These are phyloP conservation scores for Lipomyces anomalus DNA, from an alignment of 805 yeast species.

Conservation along the genomic window DNA sequence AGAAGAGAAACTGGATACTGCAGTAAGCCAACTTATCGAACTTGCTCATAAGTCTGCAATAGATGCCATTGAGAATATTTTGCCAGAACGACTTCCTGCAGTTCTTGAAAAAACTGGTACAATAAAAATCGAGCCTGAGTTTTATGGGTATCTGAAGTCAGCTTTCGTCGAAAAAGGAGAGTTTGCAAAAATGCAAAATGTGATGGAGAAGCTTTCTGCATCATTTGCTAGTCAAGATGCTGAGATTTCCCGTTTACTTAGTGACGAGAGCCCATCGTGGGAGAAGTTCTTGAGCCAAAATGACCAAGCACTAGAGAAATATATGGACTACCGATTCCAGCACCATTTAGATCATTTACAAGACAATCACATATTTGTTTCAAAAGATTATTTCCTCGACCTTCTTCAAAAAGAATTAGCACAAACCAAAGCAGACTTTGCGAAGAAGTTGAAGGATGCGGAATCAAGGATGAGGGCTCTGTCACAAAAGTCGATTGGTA, in stretches of 20 bases:
- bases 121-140: slow-evolving; percentile 15
- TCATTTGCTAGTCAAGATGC: not conserved
- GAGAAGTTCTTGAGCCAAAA: slow-evolving; percentile 14
- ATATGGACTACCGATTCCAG: slow-evolving; percentile 9
- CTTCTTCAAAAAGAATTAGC: slow-evolving; percentile 16
- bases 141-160: slow-evolving; percentile 13
- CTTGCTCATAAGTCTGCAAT: slow-evolving; percentile 12
- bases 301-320: slow-evolving; percentile 6
- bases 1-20: not conserved
- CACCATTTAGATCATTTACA: slow-evolving; percentile 8
- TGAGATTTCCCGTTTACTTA: not conserved
- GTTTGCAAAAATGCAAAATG: not conserved
- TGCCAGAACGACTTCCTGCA: slow-evolving; percentile 17
- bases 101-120: slow-evolving; percentile 8
- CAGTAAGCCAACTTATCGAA: not conserved
- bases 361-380: slow-evolving; percentile 9
- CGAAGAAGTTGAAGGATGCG: slow-evolving; percentile 2
- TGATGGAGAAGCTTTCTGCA: not conserved
- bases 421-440: slow-evolving; percentile 5
- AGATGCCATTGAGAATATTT: slow-evolving; percentile 10
- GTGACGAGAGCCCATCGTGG: slow-evolving; percentile 8
- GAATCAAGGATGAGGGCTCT: slow-evolving; percentile 8
- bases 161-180: slow-evolving; percentile 14
- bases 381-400: slow-evolving; percentile 14
- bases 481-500: no score